These are phyloP conservation scores for Scedosporium minutisporum DNA, from an alignment of 2,329 filamentous ascomycete genomes.

Conservation along the genomic window DNA sequence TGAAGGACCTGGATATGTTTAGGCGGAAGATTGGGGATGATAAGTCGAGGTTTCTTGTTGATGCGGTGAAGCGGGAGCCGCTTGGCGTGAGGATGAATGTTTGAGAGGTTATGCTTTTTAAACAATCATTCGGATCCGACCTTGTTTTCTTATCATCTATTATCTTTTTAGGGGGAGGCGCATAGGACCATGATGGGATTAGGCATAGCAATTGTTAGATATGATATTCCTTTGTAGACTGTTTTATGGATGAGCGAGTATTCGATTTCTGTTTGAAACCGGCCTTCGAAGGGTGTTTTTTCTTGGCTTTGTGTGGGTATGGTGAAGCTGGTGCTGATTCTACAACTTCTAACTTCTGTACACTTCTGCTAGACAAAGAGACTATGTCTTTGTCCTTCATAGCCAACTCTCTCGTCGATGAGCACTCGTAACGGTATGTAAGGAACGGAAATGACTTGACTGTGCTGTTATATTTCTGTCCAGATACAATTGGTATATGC, in stretches of 20 bases:
- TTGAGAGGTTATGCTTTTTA: conserved; percentile 10
- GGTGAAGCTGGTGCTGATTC: too few species aligned
- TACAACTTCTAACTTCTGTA: background rate
- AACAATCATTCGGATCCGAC: background rate
- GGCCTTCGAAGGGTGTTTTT: background rate
- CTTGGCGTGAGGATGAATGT: conserved; percentile 34
- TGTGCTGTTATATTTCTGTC: too few species aligned
- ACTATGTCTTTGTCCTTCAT: too few species aligned
- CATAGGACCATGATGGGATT: background rate
- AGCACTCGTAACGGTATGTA: too few species aligned
- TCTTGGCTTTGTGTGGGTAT: background rate
- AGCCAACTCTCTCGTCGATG: too few species aligned
- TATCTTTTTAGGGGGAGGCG: background rate
- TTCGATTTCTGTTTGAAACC: background rate
- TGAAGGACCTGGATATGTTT: conserved; percentile 72
- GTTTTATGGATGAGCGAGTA: background rate
- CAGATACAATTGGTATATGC: too few species aligned
- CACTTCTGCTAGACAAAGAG: too few species aligned
- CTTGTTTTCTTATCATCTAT: background rate
- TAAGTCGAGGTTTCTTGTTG: conserved; percentile 45
- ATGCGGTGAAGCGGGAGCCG: conserved; percentile 50
- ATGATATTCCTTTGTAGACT: background rate
- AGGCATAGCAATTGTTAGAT: background rate
- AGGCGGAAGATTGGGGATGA: conserved; percentile 82
- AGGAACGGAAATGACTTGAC: too few species aligned